Conservation (phyloP, 2,329 filamentous ascomycete species). For the Pseudogymnoascus sp. region DNA sequence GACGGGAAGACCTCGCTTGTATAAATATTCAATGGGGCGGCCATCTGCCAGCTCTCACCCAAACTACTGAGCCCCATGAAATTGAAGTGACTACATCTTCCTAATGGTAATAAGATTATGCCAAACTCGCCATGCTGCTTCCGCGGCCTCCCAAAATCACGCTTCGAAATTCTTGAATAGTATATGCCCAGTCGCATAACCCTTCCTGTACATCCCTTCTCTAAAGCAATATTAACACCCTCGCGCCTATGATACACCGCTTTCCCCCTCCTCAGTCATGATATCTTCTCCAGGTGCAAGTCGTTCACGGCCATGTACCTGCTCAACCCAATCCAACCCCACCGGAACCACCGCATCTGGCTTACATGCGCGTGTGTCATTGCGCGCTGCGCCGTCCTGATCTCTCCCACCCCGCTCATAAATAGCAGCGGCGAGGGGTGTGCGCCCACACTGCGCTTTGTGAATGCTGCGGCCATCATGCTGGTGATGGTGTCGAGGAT, state of each 20-base stretch:
- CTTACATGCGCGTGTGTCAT: slow-evolving; percentile 89
- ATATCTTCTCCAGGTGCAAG: slow-evolving; percentile 52
- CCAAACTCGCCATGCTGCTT: neutral
- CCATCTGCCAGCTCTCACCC: neutral
- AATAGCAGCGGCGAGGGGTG: slow-evolving; percentile 59
- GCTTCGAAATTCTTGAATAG: neutral
- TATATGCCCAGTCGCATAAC: slow-evolving; percentile 1
- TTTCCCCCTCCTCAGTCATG: slow-evolving; percentile 11
- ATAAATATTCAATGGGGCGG: slow-evolving; percentile 1
- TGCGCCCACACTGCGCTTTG: slow-evolving; percentile 34
- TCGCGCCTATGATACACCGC: neutral
- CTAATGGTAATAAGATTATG: neutral
- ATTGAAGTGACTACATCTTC: neutral
- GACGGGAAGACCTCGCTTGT: neutral
- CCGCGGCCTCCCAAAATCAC: neutral
- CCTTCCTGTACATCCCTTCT: neutral
- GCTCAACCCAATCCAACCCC: slow-evolving; percentile 86
- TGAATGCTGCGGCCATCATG: slow-evolving; percentile 48
- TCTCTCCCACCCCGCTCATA: slow-evolving; percentile 57
- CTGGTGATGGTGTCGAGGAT: slow-evolving; percentile 71
- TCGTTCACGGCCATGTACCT: slow-evolving; percentile 97
- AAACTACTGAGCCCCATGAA: neutral
- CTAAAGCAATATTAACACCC: slow-evolving; percentile 3
- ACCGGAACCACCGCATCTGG: slow-evolving; percentile 98
- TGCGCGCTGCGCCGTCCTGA: slow-evolving; percentile 66